These are phyloP conservation scores for Leishmania aethiopica DNA, from an alignment of 208 protist genomes.

Conservation along the genomic window DNA sequence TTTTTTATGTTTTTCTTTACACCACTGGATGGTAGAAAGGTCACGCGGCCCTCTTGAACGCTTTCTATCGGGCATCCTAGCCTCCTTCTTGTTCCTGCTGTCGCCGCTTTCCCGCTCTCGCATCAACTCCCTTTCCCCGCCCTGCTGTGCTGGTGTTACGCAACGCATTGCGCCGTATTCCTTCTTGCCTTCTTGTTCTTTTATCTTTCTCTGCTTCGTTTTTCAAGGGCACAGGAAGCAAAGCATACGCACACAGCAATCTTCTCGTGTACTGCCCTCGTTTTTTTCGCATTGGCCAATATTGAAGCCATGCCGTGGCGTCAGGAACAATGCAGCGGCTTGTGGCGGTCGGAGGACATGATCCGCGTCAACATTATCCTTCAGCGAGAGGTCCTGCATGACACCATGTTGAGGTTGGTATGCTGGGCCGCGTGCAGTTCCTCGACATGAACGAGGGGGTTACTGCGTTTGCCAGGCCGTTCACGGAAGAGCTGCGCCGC, in stretches of 20 bases:
- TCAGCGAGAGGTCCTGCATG: conserved; percentile 96
- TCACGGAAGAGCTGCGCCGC: conserved; percentile 95
- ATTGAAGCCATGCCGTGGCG: conserved; percentile 38
- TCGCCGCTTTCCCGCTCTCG: not conserved
- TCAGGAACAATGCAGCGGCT: conserved; percentile 76
- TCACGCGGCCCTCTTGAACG: not conserved
- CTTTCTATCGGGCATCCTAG: not conserved
- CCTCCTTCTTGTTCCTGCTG: not conserved
- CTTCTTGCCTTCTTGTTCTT: not conserved
- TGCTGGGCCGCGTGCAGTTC: conserved; percentile 96
- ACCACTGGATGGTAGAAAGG: not conserved
- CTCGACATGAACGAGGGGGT: conserved; percentile 93
- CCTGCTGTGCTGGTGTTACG: not conserved
- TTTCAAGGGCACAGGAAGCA: not conserved
- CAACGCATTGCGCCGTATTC: not conserved
- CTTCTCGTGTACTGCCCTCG: not conserved
- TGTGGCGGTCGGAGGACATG: conserved; percentile 98
- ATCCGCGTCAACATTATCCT: conserved; percentile 95
- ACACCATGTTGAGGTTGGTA: conserved; percentile 95
- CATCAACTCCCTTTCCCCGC: not conserved
- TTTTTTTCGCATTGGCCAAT: not conserved
- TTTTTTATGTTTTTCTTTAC: not conserved
- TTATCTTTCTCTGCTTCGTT: not conserved
- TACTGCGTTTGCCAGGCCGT: conserved; percentile 96
- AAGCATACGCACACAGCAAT: not conserved